Base-by-base conservation (phyloP, 2,329 filamentous ascomycete species). In the Cercospora sp. region DNA sequence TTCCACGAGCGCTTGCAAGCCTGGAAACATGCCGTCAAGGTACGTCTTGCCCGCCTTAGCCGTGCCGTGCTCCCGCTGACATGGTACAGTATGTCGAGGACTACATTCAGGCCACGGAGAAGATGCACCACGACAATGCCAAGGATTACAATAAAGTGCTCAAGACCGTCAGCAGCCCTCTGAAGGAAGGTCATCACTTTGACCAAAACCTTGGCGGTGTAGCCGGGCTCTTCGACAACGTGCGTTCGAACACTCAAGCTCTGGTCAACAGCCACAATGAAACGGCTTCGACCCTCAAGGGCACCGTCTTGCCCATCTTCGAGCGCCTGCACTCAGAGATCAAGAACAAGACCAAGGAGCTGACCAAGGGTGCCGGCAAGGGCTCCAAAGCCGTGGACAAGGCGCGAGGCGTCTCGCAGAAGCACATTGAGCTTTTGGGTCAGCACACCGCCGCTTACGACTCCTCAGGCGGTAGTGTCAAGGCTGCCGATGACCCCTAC, bases 111-210 rank as follows among this genome's bases (percentile, higher is more conserved):
- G 89, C 91, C 6, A 92, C 93, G 3, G 93, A 97, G 80, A 97
- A 94, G 85, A 85, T 92, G 67, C 90, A 97, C 78, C 90, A 89
- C 77, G 86, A 88, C 10, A 91, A 97, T 74, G 89, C 92, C 64
- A 98, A 97, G 83, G 94, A 98, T 80, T 97, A 97, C 77, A 94
- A 98, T 83, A 94, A 92, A 81, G 90, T 95, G 9, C 82, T 98
- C 76, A 99, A 98, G 92, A 92, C 91, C 20, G 92, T 99, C 73
- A 91, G 89, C 66, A 89, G 91, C 74, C 94, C 95, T 18, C 83
- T 99, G 72, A 92, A 87, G 79, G 93, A 98, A 80, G 93, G 91
- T 2, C 89, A 97, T 74, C 95, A 99, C 82, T 99, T 98, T 78
- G 93, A 97, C 77, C 91, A 96, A 79, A 89, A 87, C 67, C 84